Percentiles rank a stretch among this genome's conserved stretches.
Evolutionary conservation across 1,284 basidiomycete species (phyloP).

Genomic region (Entoloma clypeatum): DNA sequence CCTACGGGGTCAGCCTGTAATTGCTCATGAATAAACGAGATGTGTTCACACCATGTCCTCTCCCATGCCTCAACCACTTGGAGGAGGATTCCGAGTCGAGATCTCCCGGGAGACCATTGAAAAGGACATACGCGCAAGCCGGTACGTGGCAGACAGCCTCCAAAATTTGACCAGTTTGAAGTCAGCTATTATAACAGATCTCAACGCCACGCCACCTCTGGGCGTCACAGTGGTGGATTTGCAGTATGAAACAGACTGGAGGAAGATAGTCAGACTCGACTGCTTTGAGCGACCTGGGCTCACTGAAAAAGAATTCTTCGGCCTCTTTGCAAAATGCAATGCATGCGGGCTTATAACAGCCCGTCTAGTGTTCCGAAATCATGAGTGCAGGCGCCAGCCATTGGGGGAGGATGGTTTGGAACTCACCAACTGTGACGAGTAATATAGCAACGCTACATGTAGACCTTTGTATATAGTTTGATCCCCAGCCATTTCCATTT

Average conservation of each 20-base stretch:
- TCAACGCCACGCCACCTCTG: background rate
- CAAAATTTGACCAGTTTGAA: background rate
- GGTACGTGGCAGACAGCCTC: background rate
- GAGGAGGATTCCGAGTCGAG: background rate
- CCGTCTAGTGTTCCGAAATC: background rate
- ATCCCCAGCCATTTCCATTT: too few relatives aligned
- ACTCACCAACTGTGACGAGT: background rate
- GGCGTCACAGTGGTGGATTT: background rate
- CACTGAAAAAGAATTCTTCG: background rate
- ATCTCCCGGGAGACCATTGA: background rate
- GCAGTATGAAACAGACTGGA: background rate
- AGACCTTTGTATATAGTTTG: too few relatives aligned
- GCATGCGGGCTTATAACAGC: background rate
- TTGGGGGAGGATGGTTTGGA: slow-evolving; percentile 1
- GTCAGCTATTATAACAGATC: background rate
- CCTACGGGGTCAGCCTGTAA: background rate
- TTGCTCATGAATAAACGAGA: background rate
- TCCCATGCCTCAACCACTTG: background rate
- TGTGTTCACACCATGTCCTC: background rate
- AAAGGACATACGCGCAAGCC: slow-evolving; percentile 1
- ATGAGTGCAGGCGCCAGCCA: background rate
- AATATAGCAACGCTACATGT: too few relatives aligned
- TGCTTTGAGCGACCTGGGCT: background rate
- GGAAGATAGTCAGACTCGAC: background rate
- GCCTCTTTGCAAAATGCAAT: background rate